A percentile compares a stretch with the other conserved stretches of the same genome.
Conservation (phyloP, 495 filamentous ascomycete genomes). For the Xylaria longipes region DNA sequence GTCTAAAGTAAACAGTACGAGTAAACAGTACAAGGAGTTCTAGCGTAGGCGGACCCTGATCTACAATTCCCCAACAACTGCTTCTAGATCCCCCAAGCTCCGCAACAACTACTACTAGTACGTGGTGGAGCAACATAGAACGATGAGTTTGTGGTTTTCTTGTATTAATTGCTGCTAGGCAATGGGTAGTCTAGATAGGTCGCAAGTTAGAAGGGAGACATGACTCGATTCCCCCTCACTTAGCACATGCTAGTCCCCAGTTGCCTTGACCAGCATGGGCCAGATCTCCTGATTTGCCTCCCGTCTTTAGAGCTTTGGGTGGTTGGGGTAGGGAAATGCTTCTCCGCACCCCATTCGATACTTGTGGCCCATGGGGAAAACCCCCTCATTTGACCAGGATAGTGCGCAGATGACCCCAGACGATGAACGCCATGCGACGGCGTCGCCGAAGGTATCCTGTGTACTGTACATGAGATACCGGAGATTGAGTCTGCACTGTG, state of each 20-base stretch:
- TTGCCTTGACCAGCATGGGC: background rate
- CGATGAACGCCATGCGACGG: background rate
- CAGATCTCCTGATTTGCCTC: background rate
- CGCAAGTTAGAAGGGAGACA: background rate
- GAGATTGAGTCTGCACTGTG: background rate
- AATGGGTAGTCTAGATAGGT: background rate
- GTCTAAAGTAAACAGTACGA: too few relatives aligned
- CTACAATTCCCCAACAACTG: background rate
- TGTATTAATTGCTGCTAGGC: background rate
- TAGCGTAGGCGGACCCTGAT: background rate
- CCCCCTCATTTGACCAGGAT: background rate
- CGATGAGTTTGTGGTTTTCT: background rate
- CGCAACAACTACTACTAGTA: background rate
- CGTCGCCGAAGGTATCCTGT: constrained; percentile 9
- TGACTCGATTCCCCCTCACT: background rate
- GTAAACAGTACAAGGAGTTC: too few relatives aligned
- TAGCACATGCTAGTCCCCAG: background rate
- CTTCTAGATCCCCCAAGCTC: background rate
- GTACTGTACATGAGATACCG: background rate
- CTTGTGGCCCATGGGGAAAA: background rate
- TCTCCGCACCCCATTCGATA: constrained; percentile 14
- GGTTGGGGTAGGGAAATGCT: background rate
- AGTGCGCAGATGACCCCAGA: constrained; percentile 2
- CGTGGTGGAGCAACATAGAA: background rate
- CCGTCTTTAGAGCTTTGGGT: too few relatives aligned